Conservation (phyloP, 2,329 filamentous ascomycete genomes). For the Gnomoniopsis smithogilvyi region DNA sequence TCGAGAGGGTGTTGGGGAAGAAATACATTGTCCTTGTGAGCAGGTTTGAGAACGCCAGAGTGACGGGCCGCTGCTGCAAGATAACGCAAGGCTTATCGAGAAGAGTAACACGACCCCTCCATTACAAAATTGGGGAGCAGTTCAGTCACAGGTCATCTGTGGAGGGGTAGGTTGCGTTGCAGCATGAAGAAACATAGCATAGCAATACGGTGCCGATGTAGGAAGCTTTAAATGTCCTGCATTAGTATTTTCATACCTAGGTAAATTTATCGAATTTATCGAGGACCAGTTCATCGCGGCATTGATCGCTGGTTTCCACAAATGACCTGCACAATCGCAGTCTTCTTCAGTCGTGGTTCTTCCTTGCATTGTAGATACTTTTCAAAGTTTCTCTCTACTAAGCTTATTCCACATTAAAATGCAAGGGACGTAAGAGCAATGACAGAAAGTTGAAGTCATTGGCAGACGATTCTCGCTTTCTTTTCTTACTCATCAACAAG, state of each 20-base stretch:
- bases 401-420: neutral
- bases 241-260: neutral
- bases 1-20: neutral
- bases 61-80: neutral
- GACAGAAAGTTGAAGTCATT: neutral
- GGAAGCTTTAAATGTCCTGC: neutral
- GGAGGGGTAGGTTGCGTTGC: neutral
- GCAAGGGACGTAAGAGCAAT: neutral
- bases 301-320: neutral
- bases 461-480: neutral
- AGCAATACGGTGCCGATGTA: neutral
- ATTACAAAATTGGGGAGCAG: neutral
- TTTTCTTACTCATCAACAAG: neutral
- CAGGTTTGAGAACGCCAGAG: neutral
- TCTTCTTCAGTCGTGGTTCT: neutral
- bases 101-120: neutral
- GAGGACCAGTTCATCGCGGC: neutral
- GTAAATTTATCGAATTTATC: neutral
- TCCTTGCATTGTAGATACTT: too few relatives aligned
- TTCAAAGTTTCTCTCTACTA: neutral
- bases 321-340: neutral
- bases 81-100: neutral
- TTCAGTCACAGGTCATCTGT: too few relatives aligned
- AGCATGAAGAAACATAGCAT: too few relatives aligned
- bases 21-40: neutral